phyloP scores from a whole-genome alignment of 2,329 filamentous ascomycete species.

The Ceratocystis cacaofunesta region DNA sequence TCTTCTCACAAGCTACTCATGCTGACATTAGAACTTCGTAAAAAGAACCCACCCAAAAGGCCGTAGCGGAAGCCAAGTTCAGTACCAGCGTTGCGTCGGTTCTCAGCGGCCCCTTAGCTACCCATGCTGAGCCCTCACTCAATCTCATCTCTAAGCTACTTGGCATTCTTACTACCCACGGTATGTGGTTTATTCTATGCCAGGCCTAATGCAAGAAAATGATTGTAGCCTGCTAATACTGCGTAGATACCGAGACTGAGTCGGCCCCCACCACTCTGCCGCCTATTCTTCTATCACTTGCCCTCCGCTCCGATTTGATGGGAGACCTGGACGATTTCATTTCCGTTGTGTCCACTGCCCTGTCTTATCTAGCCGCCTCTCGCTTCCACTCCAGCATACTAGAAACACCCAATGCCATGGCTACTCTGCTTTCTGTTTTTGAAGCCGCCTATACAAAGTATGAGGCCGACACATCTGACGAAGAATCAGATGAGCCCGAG shows the following conservation, averaged over 20 bases:
- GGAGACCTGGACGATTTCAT: constrained; percentile 41
- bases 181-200: constrained; percentile 23
- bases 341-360: constrained; percentile 35
- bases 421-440: constrained; percentile 34
- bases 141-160: constrained; percentile 43
- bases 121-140: constrained; percentile 30
- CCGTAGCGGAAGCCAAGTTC: constrained; percentile 38
- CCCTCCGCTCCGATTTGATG: constrained; percentile 27
- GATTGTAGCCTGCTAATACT: neutral
- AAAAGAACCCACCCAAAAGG: constrained; percentile 41
- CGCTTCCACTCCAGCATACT: constrained; percentile 37
- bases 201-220: neutral
- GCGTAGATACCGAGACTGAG: constrained; percentile 30
- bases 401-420: constrained; percentile 24
- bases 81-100: constrained; percentile 36
- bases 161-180: constrained; percentile 36
- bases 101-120: constrained; percentile 32
- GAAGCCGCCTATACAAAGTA: constrained; percentile 33
- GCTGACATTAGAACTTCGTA: no score
- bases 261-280: constrained; percentile 34
- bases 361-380: constrained; percentile 41
- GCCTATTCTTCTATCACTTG: constrained; percentile 35
- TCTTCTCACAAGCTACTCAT: neutral
- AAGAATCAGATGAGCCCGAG: constrained; percentile 28
- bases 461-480: constrained; percentile 27